These are phyloP conservation scores for Pyrenophora graminea DNA, from an alignment of 2,329 filamentous ascomycete species.

Conservation along the genomic window DNA sequence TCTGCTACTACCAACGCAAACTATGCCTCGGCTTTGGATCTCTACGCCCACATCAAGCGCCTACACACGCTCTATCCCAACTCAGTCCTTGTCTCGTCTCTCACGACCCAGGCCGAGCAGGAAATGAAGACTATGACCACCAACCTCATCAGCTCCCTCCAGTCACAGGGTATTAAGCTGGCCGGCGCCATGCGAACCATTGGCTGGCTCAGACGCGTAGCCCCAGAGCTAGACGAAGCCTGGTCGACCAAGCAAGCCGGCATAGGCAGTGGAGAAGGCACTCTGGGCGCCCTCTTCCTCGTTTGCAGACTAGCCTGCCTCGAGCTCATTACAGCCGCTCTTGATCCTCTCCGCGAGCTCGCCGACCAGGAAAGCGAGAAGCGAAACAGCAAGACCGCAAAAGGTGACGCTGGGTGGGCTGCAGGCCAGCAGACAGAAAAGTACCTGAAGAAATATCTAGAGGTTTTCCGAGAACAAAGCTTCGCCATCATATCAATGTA, in stretches of 20 bases:
- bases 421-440: constrained; percentile 90
- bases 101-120: constrained; percentile 77
- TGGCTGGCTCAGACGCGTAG: constrained; percentile 84
- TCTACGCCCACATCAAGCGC: constrained; percentile 90
- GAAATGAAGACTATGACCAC: constrained; percentile 88
- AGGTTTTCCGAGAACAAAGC: constrained; percentile 96
- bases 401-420: constrained; percentile 59
- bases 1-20: constrained; percentile 61
- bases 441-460: constrained; percentile 92
- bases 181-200: constrained; percentile 89
- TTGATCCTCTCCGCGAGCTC: constrained; percentile 83
- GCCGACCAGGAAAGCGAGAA: constrained; percentile 79
- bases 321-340: constrained; percentile 75
- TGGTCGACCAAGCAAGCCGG: constrained; percentile 36
- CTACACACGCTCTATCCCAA: constrained; percentile 80
- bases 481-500: constrained; percentile 96
- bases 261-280: constrained; percentile 59
- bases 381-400: constrained; percentile 39
- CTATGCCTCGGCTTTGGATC: constrained; percentile 86
- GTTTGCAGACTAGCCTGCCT: constrained; percentile 83
- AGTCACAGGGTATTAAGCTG: constrained; percentile 79
- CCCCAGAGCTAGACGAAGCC: constrained; percentile 71
- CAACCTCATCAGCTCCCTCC: constrained; percentile 78
- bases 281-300: constrained; percentile 81
- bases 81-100: constrained; percentile 73